Evolutionary conservation across 805 yeast genomes (phyloP), one percentile per base, ranked within the genome.

Genomic region (Maudiozyma turicensis): DNA sequence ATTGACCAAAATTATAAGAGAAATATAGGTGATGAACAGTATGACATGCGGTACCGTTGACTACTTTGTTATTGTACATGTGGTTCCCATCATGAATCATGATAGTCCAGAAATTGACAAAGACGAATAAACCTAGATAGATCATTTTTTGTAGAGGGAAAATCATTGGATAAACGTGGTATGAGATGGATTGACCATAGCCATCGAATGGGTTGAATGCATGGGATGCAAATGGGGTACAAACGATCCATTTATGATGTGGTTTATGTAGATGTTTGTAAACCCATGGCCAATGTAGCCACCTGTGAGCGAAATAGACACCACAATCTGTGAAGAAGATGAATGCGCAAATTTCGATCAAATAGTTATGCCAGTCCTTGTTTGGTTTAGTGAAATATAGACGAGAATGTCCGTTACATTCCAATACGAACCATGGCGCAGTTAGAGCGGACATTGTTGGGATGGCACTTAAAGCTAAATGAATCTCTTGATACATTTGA

Each of bases 171-270:
- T 77, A 93, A 51, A 89, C 58, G 67, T 93, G 99, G 72, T 93
- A 93, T 11, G 99, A 96, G 55, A 93, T 65, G 37, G 95, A 84
- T 73, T 93, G 99, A 51, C 80, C 72, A 72, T 86, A 93, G 39
- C 99, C 99, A 60, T 93, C 99, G 47, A 93, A 85, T 11, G 99
- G 98, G 69, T 93, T 96, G 88, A 93, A 93, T 29, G 98, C 97
- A 64, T 90, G 97, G 8, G 96, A 87, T 0, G 99, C 99, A 71
- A 84, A 93, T 42, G 99, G 99, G 8, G 99, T 91, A 53, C 98
- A 91, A 40, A 93, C 96, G 58, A 93, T 81, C 99, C 99, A 93
- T 72, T 93, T 93, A 77, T 93, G 99, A 69, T 93, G 99, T 10
- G 97, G 97, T 72, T 93, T 93, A 73, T 93, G 99, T 53, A 93